These are phyloP conservation scores for Auriscalpium orientale DNA, from an alignment of 768 basidiomycete genomes.

Conservation along the genomic window DNA sequence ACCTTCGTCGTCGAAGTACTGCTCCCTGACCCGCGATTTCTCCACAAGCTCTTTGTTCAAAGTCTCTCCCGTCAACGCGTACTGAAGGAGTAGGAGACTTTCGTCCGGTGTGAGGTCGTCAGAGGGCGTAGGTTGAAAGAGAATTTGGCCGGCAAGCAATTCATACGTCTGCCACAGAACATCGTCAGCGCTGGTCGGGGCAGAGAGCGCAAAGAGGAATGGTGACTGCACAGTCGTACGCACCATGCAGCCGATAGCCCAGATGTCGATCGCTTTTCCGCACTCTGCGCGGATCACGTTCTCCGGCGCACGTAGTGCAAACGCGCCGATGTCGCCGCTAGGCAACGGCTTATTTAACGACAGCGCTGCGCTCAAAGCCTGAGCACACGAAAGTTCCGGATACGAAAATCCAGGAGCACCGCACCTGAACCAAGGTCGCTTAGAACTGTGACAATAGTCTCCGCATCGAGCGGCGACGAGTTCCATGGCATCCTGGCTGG, in stretches of 20 bases:
- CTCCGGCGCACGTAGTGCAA: not conserved
- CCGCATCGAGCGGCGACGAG: not conserved
- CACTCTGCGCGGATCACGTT: not conserved
- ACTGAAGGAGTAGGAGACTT: not conserved
- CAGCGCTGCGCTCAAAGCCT: not conserved
- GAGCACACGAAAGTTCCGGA: not conserved
- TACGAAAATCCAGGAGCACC: not conserved
- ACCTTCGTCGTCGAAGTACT: not conserved
- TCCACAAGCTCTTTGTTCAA: not conserved
- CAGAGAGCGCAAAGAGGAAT: not conserved
- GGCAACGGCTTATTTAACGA: not conserved
- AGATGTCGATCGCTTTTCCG: not conserved
- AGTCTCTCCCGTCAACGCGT: not conserved
- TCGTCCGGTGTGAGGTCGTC: not conserved
- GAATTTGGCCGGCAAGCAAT: not conserved
- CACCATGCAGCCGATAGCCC: not conserved
- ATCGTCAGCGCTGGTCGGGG: not conserved
- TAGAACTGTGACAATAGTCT: not conserved
- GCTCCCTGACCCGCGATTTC: not conserved
- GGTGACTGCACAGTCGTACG: not conserved
- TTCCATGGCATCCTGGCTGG: not conserved
- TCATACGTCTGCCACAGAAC: not conserved
- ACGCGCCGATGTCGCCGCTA: not conserved
- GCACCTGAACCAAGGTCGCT: not conserved
- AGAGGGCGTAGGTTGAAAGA: not conserved